Conservation (phyloP, 2,329 filamentous ascomycete genomes). For the Eutypella sp. region DNA sequence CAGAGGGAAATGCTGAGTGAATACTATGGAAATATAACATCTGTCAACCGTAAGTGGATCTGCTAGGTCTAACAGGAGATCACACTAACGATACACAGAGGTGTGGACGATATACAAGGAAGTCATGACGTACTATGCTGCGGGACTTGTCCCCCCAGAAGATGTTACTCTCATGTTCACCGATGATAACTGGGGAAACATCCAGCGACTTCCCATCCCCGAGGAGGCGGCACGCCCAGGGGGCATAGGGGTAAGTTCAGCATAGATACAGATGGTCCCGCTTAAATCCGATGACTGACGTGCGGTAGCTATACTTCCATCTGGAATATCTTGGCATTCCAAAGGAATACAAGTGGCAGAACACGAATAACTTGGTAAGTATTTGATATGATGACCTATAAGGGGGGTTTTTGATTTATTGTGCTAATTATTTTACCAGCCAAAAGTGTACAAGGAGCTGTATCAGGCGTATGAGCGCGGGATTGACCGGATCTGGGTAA, state of each 20-base stretch:
- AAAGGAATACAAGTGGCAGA: constrained; percentile 54
- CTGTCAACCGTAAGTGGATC: constrained; percentile 33
- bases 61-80: background rate
- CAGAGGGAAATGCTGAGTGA: constrained; percentile 50
- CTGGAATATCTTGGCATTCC: constrained; percentile 48
- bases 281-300: background rate
- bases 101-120: constrained; percentile 64
- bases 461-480: constrained; percentile 53
- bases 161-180: constrained; percentile 64
- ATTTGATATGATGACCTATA: constrained; percentile 32
- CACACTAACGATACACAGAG: constrained; percentile 31
- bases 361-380: constrained; percentile 58
- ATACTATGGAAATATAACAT: constrained; percentile 41
- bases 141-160: constrained; percentile 42
- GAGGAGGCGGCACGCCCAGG: constrained; percentile 56
- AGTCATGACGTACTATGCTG: constrained; percentile 53
- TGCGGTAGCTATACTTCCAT: constrained; percentile 46
- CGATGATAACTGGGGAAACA: constrained; percentile 66
- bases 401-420: no score
- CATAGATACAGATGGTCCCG: background rate
- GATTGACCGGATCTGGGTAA: constrained; percentile 59
- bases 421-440: background rate
- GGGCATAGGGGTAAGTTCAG: constrained; percentile 51
- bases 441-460: constrained; percentile 39
- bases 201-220: constrained; percentile 54